Evolutionary conservation across 371 early-diverging fungal genomes (phyloP).

Genomic region (Haplosporangium sp.): DNA sequence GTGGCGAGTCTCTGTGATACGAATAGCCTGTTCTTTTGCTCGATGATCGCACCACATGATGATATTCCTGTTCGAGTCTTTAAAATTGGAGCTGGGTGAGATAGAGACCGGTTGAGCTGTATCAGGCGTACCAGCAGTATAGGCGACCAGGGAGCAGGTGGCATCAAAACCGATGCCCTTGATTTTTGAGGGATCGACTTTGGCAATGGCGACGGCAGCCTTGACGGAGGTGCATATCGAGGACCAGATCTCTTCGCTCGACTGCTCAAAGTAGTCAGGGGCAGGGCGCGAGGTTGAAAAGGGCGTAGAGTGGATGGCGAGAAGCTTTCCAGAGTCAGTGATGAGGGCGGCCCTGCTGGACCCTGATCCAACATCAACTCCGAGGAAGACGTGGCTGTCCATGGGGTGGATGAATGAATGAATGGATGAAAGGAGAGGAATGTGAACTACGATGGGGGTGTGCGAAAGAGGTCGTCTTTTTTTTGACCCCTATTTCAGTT

Average conservation of each 20-base stretch:
- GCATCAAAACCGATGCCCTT: slow-evolving; percentile 83
- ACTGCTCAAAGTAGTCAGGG: slow-evolving; percentile 74
- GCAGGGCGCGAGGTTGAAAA: slow-evolving; percentile 61
- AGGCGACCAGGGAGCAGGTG: slow-evolving; percentile 77
- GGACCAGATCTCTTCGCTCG: slow-evolving; percentile 76
- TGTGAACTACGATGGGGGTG: background rate
- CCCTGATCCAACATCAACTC: slow-evolving; percentile 80
- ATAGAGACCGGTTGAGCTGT: slow-evolving; percentile 65
- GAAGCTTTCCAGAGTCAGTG: slow-evolving; percentile 61
- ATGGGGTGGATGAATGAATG: slow-evolving; percentile 13
- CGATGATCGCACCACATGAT: slow-evolving; percentile 87
- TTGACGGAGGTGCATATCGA: slow-evolving; percentile 62
- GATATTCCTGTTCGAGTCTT: slow-evolving; percentile 64
- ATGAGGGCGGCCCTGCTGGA: slow-evolving; percentile 75
- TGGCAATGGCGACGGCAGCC: slow-evolving; percentile 55
- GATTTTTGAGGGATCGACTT: slow-evolving; percentile 55
- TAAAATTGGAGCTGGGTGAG: slow-evolving; percentile 56
- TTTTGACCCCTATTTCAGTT: background rate
- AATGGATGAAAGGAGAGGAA: background rate
- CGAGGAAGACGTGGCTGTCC: slow-evolving; percentile 59
- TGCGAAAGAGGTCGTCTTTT: background rate
- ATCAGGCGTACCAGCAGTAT: slow-evolving; percentile 56
- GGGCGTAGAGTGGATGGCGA: slow-evolving; percentile 59
- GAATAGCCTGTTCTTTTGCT: slow-evolving; percentile 71
- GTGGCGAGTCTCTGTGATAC: slow-evolving; percentile 71